phyloP scores from a whole-genome alignment of 331 rosid genomes.

The Pyrus hybrid region DNA sequence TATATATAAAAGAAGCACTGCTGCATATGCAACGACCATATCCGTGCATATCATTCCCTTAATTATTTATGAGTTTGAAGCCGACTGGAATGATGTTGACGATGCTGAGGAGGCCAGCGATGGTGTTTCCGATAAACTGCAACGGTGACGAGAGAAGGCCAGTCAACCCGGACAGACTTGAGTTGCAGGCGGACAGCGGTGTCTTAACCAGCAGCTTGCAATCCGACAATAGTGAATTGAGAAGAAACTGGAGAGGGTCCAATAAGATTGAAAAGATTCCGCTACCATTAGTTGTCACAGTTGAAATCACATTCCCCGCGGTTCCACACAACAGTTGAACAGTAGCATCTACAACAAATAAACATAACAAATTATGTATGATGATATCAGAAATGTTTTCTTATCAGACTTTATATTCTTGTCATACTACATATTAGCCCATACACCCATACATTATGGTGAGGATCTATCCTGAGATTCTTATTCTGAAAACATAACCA shows the following conservation, averaged over 20 bases:
- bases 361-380: background rate
- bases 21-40: background rate
- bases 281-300: constrained; percentile 17
- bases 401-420: background rate
- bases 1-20: background rate
- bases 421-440: background rate
- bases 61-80: constrained; percentile 21
- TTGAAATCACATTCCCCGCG: constrained; percentile 24
- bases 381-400: background rate
- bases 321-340: constrained; percentile 41
- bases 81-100: constrained; percentile 24
- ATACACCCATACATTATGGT: too few species aligned
- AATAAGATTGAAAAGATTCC: constrained; percentile 37
- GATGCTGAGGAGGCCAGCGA: constrained; percentile 13
- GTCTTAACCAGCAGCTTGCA: constrained; percentile 42
- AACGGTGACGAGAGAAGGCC: constrained; percentile 24
- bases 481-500: too few species aligned
- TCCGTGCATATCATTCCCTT: background rate
- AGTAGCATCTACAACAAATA: constrained; percentile 31
- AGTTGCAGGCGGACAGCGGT: constrained; percentile 46
- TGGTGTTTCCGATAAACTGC: constrained; percentile 8
- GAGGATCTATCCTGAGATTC: too few species aligned
- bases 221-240: constrained; percentile 22
- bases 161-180: constrained; percentile 14
- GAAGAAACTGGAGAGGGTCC: constrained; percentile 26